phyloP scores from a whole-genome alignment of 2,329 filamentous ascomycete genomes.

The Diaporthe sp. region DNA sequence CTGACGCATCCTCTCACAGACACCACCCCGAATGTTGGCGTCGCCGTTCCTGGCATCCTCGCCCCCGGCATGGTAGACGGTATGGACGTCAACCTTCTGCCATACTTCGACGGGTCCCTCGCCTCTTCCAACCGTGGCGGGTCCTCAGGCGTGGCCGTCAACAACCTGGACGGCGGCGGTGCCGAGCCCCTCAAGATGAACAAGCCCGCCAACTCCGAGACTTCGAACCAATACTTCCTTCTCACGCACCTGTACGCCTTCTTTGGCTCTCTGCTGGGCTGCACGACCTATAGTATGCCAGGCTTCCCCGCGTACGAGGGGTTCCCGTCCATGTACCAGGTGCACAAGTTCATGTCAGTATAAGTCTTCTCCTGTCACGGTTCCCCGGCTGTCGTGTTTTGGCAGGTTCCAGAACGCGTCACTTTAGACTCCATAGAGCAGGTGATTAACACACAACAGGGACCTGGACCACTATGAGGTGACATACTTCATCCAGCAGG shows the following conservation, averaged over 20 bases:
- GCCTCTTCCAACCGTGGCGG: slow-evolving; percentile 67
- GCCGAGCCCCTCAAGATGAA: slow-evolving; percentile 68
- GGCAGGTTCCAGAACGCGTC: too few species aligned
- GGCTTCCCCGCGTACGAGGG: slow-evolving; percentile 66
- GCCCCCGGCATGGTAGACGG: slow-evolving; percentile 64
- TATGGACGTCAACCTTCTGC: slow-evolving; percentile 67
- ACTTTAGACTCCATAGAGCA: too few species aligned
- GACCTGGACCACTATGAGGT: slow-evolving; percentile 64
- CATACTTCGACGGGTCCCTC: slow-evolving; percentile 71
- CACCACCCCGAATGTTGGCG: slow-evolving; percentile 65
- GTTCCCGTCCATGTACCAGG: slow-evolving; percentile 62
- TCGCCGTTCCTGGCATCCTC: slow-evolving; percentile 71
- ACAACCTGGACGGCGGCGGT: slow-evolving; percentile 74
- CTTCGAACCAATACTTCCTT: slow-evolving; percentile 70
- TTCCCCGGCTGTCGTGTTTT: too few species aligned
- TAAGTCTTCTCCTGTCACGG: too few species aligned
- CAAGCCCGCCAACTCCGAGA: slow-evolving; percentile 64
- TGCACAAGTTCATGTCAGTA: slow-evolving; percentile 70
- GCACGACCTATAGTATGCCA: slow-evolving; percentile 63
- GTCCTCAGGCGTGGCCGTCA: slow-evolving; percentile 61
- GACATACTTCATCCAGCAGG: slow-evolving; percentile 72
- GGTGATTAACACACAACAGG: slow-evolving; percentile 36
- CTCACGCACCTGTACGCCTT: slow-evolving; percentile 74
- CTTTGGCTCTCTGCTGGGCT: slow-evolving; percentile 72
- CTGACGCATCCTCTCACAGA: slow-evolving; percentile 51